Base-by-base conservation (phyloP, 768 basidiomycete species). In the Hebeloma cylindrosporum region DNA sequence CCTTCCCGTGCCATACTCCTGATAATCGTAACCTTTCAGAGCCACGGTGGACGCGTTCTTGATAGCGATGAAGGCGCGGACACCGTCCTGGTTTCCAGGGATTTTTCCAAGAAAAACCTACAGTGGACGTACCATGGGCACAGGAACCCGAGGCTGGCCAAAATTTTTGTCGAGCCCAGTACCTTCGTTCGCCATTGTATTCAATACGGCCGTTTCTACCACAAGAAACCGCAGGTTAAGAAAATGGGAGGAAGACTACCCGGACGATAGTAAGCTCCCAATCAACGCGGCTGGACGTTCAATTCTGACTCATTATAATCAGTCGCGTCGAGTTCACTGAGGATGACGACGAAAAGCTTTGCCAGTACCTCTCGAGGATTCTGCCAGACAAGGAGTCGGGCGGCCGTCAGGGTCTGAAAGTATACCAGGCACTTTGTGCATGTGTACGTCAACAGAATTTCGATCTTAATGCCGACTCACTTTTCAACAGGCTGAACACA, bases 311-410 rank as follows among this genome's bases (percentile, higher is more conserved):
- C 27, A 7, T 50, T 27, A 8, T 25, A 2, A 28, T 27, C 34
- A 50, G 59, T 6, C 66, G 68, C 17, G 51, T 23, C 2, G 34
- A 43, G 27, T 78, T 66, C 36, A 73, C 74, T 0, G 7, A 29
- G 5, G 60, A 66, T 10, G 75, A 79, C 23, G 73, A 73, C 22
- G 35, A 62, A 3, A 43, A 67, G 5, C 47, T 78, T n/a, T 63
- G 59, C 21, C 37, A 54, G 10, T 74, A 66, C 31, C 41, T 77
- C 4, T 70, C 74, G 7, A 48, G 48, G 17, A 46, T 45, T 13
- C 58, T 71, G 4, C 74, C 74, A 10, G 47, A 69, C n/a, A 48
- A 54, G 27, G 44, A 39, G 0, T 47, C 54, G 14, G 75, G 75
- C 2, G 77, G 77, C 11, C 66, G 75, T n/a, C 30, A 35, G 1